Evolutionary conservation across 495 filamentous ascomycete genomes (phyloP), one percentile per base, ranked within the genome.

Genomic region (Ascobolus immersus): DNA sequence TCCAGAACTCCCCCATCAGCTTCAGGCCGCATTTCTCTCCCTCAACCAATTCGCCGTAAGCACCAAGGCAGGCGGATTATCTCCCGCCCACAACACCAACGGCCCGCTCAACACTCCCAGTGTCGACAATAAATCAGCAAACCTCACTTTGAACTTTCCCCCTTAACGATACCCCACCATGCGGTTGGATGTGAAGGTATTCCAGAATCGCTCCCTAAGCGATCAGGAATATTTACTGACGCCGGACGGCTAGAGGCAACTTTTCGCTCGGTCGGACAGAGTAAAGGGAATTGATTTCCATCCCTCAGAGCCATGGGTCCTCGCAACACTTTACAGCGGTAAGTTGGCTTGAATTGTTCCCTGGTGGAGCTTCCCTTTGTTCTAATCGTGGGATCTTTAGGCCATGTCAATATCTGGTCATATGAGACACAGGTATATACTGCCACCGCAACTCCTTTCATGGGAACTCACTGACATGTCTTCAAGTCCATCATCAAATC

Each of bases 401-500:
- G 84, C 56, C 86, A 94, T 63, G 89, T 90, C 49, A 84, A 94
- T 60, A 93, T 99, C 50, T 99, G 86, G 89, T 93, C 82, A 7
- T 92, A 91, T 57, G 86, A 93, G 55, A 81, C 82, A 31, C 89
- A 91, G 56, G 67, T 70, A 56, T 36, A 3, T 24, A 25, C 25
- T 28, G 2, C 30, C n/a, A n/a, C 6, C 47, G 45, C 10, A 47
- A 17, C 14, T 23, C 18, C 2, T 37, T n/a, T 39, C 7, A 26
- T 14, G 10, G 25, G 25, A 27, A 5, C 18, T 17, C 1, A 9
- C 18, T 12, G 13, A 11, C 22, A 12, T 8, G 2, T 4, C 12
- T 10, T 35, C 11, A 45, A 73, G 63, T 73, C 79, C 19, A 81
- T 99, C 40, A 78, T 99, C 54, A 94, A 94, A 61, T 92, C 89